phyloP scores from a whole-genome alignment of 2,329 filamentous ascomycete species.

The Ophiostoma sp. region DNA sequence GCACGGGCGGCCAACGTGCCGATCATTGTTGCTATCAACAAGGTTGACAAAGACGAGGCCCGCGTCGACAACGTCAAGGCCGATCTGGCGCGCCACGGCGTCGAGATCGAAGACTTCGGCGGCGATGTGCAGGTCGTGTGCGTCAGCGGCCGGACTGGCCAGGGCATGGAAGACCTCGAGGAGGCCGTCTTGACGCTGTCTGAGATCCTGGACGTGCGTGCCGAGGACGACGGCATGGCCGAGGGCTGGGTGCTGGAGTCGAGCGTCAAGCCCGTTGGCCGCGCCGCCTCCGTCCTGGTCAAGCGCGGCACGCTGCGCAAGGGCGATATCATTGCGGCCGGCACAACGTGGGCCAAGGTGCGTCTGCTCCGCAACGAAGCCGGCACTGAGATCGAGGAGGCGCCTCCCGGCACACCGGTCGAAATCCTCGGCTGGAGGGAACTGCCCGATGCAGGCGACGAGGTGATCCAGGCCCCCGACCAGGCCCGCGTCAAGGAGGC shows the following conservation, averaged over 20 bases:
- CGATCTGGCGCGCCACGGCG: conserved; percentile 74
- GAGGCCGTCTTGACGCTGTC: conserved; percentile 82
- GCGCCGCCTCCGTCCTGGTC: conserved; percentile 82
- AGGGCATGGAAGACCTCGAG: conserved; percentile 86
- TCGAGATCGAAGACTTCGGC: conserved; percentile 91
- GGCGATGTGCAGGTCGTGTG: conserved; percentile 89
- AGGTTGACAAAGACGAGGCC: conserved; percentile 83
- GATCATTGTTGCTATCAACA: conserved; percentile 97
- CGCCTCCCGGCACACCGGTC: conserved; percentile 80
- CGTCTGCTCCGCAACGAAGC: conserved; percentile 79
- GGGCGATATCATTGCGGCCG: conserved; percentile 82
- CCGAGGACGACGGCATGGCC: conserved; percentile 67
- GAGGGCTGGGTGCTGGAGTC: conserved; percentile 96
- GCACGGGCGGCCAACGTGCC: conserved; percentile 81
- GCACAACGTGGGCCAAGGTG: conserved; percentile 82
- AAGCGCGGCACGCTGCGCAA: conserved; percentile 76
- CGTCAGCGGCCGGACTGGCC: conserved; percentile 88
- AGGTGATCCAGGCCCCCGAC: conserved; percentile 74
- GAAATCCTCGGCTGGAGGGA: conserved; percentile 94
- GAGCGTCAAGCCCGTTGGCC: conserved; percentile 76
- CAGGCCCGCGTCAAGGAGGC: conserved; percentile 68
- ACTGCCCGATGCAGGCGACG: conserved; percentile 73
- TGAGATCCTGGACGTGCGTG: conserved; percentile 85
- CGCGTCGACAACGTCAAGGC: conserved; percentile 79
- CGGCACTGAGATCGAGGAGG: conserved; percentile 64